A percentile compares a stretch with the other conserved stretches of the same genome.
phyloP scores from a whole-genome alignment of 2,329 filamentous ascomycete species.

The Didymella segeticola region DNA sequence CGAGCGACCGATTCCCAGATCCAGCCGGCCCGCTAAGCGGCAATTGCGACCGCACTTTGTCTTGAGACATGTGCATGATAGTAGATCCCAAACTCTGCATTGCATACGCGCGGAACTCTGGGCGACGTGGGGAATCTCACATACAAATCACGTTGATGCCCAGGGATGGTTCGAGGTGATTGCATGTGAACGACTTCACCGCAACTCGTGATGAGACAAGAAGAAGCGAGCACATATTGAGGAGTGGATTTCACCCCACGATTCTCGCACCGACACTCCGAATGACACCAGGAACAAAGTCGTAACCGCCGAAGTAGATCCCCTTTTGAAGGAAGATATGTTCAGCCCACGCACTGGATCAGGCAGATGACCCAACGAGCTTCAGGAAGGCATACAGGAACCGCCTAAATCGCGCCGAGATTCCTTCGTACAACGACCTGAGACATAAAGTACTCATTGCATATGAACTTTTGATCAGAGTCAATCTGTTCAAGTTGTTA shows the following conservation, averaged over 20 bases:
- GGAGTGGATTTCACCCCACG: slow-evolving; percentile 19
- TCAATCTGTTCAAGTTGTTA: slow-evolving; percentile 8
- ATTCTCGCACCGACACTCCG: slow-evolving; percentile 18
- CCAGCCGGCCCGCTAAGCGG: slow-evolving; percentile 33
- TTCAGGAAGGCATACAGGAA: slow-evolving; percentile 4
- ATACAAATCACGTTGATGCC: slow-evolving; percentile 14
- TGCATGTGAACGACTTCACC: slow-evolving; percentile 22
- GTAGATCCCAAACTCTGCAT: slow-evolving; percentile 18
- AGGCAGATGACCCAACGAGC: slow-evolving; percentile 7
- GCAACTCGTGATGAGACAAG: slow-evolving; percentile 13
- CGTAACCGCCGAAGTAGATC: neutral
- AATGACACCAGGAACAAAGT: slow-evolving; percentile 3
- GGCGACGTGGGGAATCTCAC: neutral
- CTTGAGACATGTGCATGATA: slow-evolving; percentile 22
- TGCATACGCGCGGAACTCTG: slow-evolving; percentile 13
- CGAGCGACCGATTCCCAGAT: slow-evolving; percentile 27
- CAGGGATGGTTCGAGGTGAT: slow-evolving; percentile 12
- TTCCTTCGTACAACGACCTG: neutral
- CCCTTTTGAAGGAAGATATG: neutral
- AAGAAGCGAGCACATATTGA: slow-evolving; percentile 17
- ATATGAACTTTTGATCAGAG: slow-evolving; percentile 16
- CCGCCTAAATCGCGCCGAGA: slow-evolving; percentile 6
- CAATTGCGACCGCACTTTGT: slow-evolving; percentile 19
- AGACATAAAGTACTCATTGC: slow-evolving; percentile 3
- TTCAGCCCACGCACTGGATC: neutral